Evolutionary conservation across 495 filamentous ascomycete species (phyloP).

Genomic region (Neurospora intermedia): DNA sequence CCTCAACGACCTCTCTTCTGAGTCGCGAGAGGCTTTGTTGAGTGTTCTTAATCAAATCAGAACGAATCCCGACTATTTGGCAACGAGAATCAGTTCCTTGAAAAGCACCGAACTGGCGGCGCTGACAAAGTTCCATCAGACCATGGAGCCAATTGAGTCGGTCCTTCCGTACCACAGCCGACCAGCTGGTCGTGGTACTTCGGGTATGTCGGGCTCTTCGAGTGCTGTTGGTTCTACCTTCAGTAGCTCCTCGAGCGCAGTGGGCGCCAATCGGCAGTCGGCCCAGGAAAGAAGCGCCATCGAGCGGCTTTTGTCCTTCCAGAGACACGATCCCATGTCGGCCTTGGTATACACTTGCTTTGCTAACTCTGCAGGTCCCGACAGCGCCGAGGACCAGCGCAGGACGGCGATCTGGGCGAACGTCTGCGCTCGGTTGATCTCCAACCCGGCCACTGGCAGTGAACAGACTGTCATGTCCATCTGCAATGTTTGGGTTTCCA

Average conservation of each 20-base stretch:
- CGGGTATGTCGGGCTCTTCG: conserved; percentile 10
- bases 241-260: conserved; percentile 10
- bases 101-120: conserved; percentile 62
- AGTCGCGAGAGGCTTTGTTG: conserved; percentile 63
- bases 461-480: conserved; percentile 59
- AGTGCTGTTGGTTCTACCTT: conserved; percentile 4
- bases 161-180: conserved; percentile 63
- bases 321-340: conserved; percentile 78
- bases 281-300: conserved; percentile 40
- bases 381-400: conserved; percentile 61
- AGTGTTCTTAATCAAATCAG: conserved; percentile 73
- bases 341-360: conserved; percentile 80
- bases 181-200: conserved; percentile 22
- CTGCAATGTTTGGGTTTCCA: conserved; percentile 74
- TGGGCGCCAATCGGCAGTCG: conserved; percentile 12
- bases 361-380: conserved; percentile 70
- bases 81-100: conserved; percentile 63
- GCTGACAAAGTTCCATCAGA: conserved; percentile 62
- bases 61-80: conserved; percentile 76
- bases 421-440: conserved; percentile 70
- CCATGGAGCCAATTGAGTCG: conserved; percentile 68
- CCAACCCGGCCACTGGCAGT: conserved; percentile 31
- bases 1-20: conserved; percentile 66
- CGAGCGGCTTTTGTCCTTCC: conserved; percentile 67
- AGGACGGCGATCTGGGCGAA: conserved; percentile 81